Percentiles rank a stretch among this genome's conserved stretches.
Conservation (phyloP, 257 asterid species). For the Haberlea rhodopensis region DNA sequence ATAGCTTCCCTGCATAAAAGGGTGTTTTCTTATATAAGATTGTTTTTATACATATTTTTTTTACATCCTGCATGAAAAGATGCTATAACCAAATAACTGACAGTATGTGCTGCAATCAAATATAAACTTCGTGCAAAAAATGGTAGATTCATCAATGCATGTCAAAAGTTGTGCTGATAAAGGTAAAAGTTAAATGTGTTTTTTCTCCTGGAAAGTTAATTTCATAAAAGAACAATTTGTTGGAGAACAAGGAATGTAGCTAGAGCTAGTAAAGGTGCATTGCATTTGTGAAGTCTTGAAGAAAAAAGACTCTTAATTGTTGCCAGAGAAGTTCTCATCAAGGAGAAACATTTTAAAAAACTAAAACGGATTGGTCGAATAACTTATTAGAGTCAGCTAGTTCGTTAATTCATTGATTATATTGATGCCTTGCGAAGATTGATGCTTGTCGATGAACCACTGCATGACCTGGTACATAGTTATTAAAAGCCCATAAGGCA, state of each 20-base stretch:
- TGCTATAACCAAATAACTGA: neutral
- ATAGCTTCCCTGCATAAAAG: slow-evolving; percentile 83
- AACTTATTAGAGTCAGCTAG: neutral
- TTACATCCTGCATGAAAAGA: neutral
- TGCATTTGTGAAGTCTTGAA: neutral
- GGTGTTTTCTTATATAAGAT: slow-evolving; percentile 8
- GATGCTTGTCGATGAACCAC: neutral
- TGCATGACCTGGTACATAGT: neutral
- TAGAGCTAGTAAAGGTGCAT: slow-evolving; percentile 3
- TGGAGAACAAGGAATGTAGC: slow-evolving; percentile 8
- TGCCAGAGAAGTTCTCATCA: neutral
- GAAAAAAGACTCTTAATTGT: too few species aligned
- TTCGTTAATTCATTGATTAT: neutral
- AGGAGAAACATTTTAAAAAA: neutral
- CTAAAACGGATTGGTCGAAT: neutral
- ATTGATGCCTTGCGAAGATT: neutral
- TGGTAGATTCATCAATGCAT: neutral
- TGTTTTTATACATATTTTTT: neutral
- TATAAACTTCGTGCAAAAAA: slow-evolving; percentile 5
- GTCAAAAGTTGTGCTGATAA: neutral
- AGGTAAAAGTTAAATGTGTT: neutral
- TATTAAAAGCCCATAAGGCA: neutral
- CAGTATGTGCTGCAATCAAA: neutral
- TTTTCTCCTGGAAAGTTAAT: slow-evolving; percentile 2
- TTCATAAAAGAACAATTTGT: neutral